Conservation (phyloP, 805 yeast genomes). For the Teunomyces funiuensis region DNA sequence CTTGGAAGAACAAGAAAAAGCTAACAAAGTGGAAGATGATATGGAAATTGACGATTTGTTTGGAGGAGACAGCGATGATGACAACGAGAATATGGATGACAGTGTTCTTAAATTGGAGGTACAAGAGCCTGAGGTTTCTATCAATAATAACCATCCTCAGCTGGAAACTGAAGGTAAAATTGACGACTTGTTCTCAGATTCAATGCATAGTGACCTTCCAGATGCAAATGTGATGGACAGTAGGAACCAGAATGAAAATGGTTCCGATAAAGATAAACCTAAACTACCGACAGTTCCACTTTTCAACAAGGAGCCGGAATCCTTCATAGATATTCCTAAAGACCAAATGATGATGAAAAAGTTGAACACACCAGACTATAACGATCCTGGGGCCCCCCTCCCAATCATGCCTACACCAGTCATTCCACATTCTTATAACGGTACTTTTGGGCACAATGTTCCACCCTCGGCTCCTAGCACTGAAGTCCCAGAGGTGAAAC, state of each 20-base stretch:
- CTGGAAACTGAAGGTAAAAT: background rate
- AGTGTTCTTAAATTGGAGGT: background rate
- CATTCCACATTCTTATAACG: slow-evolving; percentile 23
- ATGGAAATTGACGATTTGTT: slow-evolving; percentile 30
- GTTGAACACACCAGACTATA: slow-evolving; percentile 52
- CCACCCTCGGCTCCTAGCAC: background rate
- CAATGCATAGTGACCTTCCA: background rate
- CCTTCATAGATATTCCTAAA: slow-evolving; percentile 51
- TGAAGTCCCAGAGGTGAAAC: slow-evolving; percentile 5
- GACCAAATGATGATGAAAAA: slow-evolving; percentile 55
- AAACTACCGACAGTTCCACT: slow-evolving; percentile 3
- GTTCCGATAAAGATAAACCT: slow-evolving; percentile 4
- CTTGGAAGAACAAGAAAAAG: slow-evolving; percentile 5
- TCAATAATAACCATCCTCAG: background rate
- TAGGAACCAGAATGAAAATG: slow-evolving; percentile 8
- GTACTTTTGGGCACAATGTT: slow-evolving; percentile 13
- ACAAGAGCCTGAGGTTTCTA: background rate
- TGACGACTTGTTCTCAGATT: background rate
- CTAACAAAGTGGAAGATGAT: slow-evolving; percentile 16
- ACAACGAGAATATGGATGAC: slow-evolving; percentile 8
- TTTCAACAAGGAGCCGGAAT: background rate
- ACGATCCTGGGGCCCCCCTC: slow-evolving; percentile 83
- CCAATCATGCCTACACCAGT: slow-evolving; percentile 57
- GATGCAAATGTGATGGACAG: slow-evolving; percentile 1
- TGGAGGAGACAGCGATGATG: slow-evolving; percentile 30